These are phyloP conservation scores for Aegilops longissima DNA, from an alignment of 176 grass and related monocot genomes.

Conservation along the genomic window DNA sequence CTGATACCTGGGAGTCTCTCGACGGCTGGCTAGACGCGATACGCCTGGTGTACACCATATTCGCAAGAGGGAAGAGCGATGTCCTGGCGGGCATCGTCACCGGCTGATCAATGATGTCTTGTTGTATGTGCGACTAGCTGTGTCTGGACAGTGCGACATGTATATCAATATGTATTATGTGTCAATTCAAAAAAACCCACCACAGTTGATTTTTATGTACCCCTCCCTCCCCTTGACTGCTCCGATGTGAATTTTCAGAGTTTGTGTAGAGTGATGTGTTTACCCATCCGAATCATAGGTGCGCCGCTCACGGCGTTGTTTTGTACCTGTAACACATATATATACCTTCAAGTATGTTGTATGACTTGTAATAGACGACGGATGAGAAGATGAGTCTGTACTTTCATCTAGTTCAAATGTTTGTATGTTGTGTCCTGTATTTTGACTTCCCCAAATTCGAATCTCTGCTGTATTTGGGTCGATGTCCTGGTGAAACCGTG, in stretches of 20 bases:
- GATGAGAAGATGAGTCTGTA: not conserved
- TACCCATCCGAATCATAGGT: not conserved
- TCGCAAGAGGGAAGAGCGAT: conserved; percentile 65
- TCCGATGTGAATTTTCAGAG: not conserved
- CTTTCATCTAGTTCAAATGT: not conserved
- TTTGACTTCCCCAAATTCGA: too few species aligned
- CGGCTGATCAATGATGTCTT: conserved; percentile 28
- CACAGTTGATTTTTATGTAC: not conserved
- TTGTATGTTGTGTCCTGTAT: not conserved
- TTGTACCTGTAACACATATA: conserved; percentile 15
- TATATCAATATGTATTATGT: not conserved
- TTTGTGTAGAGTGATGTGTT: conserved; percentile 20
- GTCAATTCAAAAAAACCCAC: not conserved
- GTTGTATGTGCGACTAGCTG: not conserved
- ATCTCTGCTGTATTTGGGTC: not conserved
- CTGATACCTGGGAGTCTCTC: conserved; percentile 72
- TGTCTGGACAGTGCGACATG: not conserved
- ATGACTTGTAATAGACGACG: not conserved
- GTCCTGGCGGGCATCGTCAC: conserved; percentile 74
- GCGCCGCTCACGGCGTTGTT: too few species aligned
- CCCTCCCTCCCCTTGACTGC: not conserved
- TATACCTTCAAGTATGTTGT: not conserved
- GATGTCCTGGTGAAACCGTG: not conserved
- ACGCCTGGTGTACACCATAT: conserved; percentile 71
- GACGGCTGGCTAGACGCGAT: conserved; percentile 80